Conservation (phyloP, 1,284 basidiomycete species). For the Leucocoprinus gongylophorus region DNA sequence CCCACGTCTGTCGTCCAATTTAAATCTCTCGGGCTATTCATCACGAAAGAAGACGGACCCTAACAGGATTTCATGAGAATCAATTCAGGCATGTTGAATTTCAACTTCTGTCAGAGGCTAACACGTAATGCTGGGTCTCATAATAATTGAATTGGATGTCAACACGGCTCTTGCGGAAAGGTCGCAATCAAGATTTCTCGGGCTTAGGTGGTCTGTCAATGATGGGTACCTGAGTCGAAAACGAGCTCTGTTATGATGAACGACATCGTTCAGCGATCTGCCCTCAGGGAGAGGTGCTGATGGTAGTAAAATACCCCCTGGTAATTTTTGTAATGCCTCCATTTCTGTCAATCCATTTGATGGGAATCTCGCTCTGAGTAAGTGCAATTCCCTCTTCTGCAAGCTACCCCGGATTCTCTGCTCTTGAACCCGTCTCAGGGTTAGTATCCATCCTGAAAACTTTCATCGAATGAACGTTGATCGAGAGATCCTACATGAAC, state of each 20-base stretch:
- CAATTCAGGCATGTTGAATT: too few relatives aligned
- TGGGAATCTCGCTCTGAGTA: background rate
- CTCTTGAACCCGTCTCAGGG: background rate
- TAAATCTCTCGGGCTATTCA: too few relatives aligned
- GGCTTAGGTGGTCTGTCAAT: background rate
- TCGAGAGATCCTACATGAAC: background rate
- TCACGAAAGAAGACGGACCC: too few relatives aligned
- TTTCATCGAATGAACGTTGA: background rate
- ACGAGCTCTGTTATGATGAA: background rate
- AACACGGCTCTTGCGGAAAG: background rate
- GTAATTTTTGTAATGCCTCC: background rate
- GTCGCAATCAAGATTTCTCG: background rate
- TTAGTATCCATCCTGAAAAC: background rate
- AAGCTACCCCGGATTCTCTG: conserved; percentile 1
- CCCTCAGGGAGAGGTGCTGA: background rate
- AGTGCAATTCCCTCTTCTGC: background rate
- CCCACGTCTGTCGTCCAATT: too few relatives aligned
- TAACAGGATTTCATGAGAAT: too few relatives aligned
- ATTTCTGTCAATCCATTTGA: background rate
- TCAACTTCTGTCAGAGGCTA: too few relatives aligned
- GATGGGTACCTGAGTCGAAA: background rate
- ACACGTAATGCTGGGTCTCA: too few relatives aligned
- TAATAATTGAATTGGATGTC: too few relatives aligned
- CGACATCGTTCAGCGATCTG: background rate
- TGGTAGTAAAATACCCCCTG: background rate